Percentiles rank a stretch among this genome's conserved stretches.
These are phyloP conservation scores for Podospora didyma DNA, from an alignment of 495 filamentous ascomycete genomes.

Conservation along the genomic window DNA sequence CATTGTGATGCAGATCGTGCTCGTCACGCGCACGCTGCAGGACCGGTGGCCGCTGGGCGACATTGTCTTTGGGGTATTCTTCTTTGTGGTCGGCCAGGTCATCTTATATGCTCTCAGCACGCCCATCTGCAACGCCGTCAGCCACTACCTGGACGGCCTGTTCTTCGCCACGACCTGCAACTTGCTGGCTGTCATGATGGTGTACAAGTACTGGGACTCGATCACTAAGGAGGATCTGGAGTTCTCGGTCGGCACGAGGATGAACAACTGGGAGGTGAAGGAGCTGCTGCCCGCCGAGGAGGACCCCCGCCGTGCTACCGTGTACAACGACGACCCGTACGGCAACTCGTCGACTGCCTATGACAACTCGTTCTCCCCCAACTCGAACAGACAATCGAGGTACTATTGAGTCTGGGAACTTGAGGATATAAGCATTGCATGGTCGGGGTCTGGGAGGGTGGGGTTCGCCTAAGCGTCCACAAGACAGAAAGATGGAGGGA, in stretches of 20 bases:
- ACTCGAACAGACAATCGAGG: constrained; percentile 33
- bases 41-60: constrained; percentile 95
- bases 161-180: constrained; percentile 96
- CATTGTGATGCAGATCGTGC: constrained; percentile 78
- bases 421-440: background rate
- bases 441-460: background rate
- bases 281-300: constrained; percentile 89
- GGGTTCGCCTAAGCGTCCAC: too few relatives aligned
- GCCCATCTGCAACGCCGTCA: constrained; percentile 75
- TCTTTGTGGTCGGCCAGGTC: constrained; percentile 91
- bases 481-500: too few relatives aligned
- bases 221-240: constrained; percentile 98
- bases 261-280: constrained; percentile 98
- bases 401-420: too few relatives aligned
- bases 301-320: constrained; percentile 65
- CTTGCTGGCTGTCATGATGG: constrained; percentile 96
- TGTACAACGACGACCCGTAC: constrained; percentile 65
- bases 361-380: constrained; percentile 40
- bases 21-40: constrained; percentile 86
- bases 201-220: constrained; percentile 99
- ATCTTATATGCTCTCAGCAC: constrained; percentile 86
- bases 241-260: constrained; percentile 91
- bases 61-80: constrained; percentile 86
- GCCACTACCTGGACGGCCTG: constrained; percentile 92
- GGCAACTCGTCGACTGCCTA: constrained; percentile 35